A percentile compares a stretch with the other conserved stretches of the same genome.
These are phyloP conservation scores for Apiospora marii DNA, from an alignment of 2,329 filamentous ascomycete species.

Conservation along the genomic window DNA sequence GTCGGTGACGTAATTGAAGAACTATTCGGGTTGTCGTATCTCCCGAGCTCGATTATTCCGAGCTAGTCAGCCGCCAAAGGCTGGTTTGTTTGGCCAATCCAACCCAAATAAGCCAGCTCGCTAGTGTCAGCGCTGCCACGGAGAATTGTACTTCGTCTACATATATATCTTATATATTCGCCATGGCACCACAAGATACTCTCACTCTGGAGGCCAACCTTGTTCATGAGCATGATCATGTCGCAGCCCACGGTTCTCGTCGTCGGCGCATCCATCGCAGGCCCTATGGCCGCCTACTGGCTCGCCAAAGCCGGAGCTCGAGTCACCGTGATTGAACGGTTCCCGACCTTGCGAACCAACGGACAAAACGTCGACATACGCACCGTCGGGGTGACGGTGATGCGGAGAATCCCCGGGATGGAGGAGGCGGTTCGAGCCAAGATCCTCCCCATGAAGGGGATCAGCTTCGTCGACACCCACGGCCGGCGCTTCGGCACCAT, in stretches of 20 bases:
- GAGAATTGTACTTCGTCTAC: neutral
- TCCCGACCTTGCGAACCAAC: constrained; percentile 42
- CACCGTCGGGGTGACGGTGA: constrained; percentile 47
- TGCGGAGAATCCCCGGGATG: constrained; percentile 49
- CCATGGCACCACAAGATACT: neutral
- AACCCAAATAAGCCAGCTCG: too few species aligned
- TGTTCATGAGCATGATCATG: constrained; percentile 27
- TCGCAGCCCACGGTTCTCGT: constrained; percentile 28
- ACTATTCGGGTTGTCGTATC: neutral
- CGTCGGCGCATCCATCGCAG: constrained; percentile 35
- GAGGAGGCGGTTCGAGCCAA: constrained; percentile 43
- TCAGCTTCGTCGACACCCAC: constrained; percentile 52
- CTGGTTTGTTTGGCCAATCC: neutral
- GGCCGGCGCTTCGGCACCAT: constrained; percentile 50
- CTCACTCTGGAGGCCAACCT: too few species aligned
- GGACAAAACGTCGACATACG: constrained; percentile 57
- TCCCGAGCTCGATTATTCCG: neutral
- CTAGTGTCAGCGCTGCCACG: too few species aligned
- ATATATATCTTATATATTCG: neutral
- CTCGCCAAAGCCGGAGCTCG: neutral
- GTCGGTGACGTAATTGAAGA: neutral
- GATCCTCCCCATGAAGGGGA: constrained; percentile 57
- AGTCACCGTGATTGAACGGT: constrained; percentile 50
- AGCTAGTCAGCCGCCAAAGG: neutral
- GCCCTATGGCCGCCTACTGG: constrained; percentile 30